Base-by-base conservation (phyloP, 2,329 filamentous ascomycete genomes). In the Tolypocladium tundrense region DNA sequence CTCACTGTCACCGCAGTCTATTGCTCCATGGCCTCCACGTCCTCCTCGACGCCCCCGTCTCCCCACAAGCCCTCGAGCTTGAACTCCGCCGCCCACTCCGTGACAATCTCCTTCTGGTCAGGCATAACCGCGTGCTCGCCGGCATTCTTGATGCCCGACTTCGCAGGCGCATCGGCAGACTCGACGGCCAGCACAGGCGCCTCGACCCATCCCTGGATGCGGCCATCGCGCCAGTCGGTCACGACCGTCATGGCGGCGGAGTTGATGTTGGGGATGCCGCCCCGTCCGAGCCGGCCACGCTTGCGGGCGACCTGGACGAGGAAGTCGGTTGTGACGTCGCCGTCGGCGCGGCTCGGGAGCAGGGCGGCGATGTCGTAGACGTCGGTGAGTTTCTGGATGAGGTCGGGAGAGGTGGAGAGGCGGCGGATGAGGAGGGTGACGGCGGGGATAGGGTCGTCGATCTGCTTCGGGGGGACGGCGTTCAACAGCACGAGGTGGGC, bases 221-320 rank as follows among this genome's bases (percentile, higher is more conserved):
- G 85, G 33, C 92, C 93, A 70, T 97, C 93, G 65, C 94, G 84
- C 90, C 94, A 96, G 77, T 99, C 94, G n/a, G 86, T 94, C 59
- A 99, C 85, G 58, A 99, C 92, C 0, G 90, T 88, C 82, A 94
- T 93, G 62, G 93, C 94, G 9, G 94, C 93, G 57, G 88, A 86
- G 64, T 85, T 80, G 59, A 97, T 73, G 73, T 97, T 99, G 50
- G 94, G 94, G 19, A 97, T 82, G 61, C 94, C 94, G 24, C 93
- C 92, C 65, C 88, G 88, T 55, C 93, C 91, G 19, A 99, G 79
- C 58, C 94, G 81, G 56, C 94, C 94, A 60, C 94, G 84, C 79
- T 96, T 97, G 67, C 94, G 84, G 6, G 94, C 94, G 14, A 99
- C 93, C 71, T 99, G 93, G 57, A 97, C 85, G 41, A 99, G 76